Base-by-base conservation (phyloP, 164 flowering plant genomes). In the Santalum album region DNA sequence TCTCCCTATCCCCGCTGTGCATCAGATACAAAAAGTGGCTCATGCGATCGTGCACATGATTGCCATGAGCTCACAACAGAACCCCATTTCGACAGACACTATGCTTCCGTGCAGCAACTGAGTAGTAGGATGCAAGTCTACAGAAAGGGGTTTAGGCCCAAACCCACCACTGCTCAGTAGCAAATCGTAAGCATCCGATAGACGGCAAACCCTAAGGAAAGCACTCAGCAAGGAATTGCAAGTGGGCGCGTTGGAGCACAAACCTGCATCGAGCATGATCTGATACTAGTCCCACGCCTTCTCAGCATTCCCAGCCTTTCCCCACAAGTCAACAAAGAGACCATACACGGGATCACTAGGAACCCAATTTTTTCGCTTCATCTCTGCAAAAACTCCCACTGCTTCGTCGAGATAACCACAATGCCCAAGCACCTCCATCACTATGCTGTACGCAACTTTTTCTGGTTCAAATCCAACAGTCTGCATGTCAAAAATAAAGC, bases 321-420 rank as follows among this genome's bases (percentile, higher is more conserved):
- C 97, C 97, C 96, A 87, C 62, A 92, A 53, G 62, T 92, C 96
- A n/a, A 92, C 91, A n/a, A 94, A 59, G 47, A 87, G 87, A 48
- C 99, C 99, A 62, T 87, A 94, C 19, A 90, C 97, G 24, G 95
- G 99, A 58, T 85, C 97, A 69, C 90, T 97, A 0, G 99, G 99
- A 7, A 81, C 73, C 95, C 90, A 81, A 32, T 82, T 79, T 59
- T 80, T 78, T 40, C 60, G 57, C 48, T 67, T 77, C 97, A 94
- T 90, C 68, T 85, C 95, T 15, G 58, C 35, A 72, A 85, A 90
- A 55, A 94, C 60, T 32, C 73, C 82, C 70, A 90, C 99, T 22
- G 95, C 96, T 75, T 94, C 96, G 32, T 87, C 88, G 16, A 87
- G 83, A 71, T 72, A 64, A 29, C 99, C 99, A 73, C 87, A 89